phyloP scores from a whole-genome alignment of 2,329 filamentous ascomycete genomes.

The Mycosphaerella sp. region DNA sequence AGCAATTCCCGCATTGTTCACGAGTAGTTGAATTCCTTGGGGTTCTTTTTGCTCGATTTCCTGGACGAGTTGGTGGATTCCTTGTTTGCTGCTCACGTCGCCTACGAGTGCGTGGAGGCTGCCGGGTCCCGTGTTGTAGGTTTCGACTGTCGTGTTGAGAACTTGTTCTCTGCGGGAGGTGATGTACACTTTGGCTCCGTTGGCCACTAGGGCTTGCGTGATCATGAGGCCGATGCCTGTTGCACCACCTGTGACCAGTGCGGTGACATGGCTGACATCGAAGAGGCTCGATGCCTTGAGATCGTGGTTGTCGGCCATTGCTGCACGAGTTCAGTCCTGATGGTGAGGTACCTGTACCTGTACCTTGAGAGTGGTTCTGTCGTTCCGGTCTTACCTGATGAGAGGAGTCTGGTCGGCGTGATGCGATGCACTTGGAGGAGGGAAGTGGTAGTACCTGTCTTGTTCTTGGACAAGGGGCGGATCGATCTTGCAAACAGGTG shows the following conservation, averaged over 20 bases:
- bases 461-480: not conserved
- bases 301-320: conserved; percentile 37
- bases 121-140: conserved; percentile 44
- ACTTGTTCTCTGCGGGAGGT: conserved; percentile 43
- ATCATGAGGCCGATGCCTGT: conserved; percentile 38
- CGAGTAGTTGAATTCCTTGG: conserved; percentile 49
- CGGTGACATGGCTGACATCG: conserved; percentile 42
- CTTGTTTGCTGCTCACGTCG: conserved; percentile 49
- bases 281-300: conserved; percentile 41
- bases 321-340: conserved; percentile 1
- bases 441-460: not conserved
- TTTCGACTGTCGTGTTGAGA: conserved; percentile 40
- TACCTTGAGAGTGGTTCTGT: too few relatives aligned
- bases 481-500: conserved; percentile 6
- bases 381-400: not conserved
- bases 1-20: conserved; percentile 51
- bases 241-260: conserved; percentile 43
- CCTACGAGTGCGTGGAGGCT: conserved; percentile 36
- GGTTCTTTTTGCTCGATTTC: conserved; percentile 42
- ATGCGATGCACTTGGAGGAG: not conserved
- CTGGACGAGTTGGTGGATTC: conserved; percentile 39
- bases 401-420: not conserved
- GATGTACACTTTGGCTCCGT: conserved; percentile 44
- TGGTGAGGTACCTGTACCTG: too few relatives aligned
- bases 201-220: conserved; percentile 33